Conservation (phyloP, 2,329 filamentous ascomycete species). For the Alternaria gansuensis region DNA sequence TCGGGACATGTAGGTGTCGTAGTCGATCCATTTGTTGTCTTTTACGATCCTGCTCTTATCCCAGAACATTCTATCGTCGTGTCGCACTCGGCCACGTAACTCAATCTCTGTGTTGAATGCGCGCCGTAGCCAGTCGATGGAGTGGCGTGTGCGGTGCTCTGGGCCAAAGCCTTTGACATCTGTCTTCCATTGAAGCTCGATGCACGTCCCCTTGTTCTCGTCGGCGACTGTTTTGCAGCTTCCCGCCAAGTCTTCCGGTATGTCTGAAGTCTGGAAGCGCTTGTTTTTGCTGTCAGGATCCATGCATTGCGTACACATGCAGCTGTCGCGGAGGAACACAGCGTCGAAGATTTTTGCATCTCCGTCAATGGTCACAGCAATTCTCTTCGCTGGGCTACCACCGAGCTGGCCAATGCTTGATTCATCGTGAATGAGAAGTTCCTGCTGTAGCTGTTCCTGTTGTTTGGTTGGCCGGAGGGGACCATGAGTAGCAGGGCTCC, state of each 20-base stretch:
- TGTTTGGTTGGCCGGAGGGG: constrained; percentile 33
- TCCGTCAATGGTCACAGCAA: constrained; percentile 48
- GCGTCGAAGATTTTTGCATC: constrained; percentile 44
- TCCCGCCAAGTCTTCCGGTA: constrained; percentile 58
- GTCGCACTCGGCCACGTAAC: constrained; percentile 46
- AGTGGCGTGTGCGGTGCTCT: constrained; percentile 55
- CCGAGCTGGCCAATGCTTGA: constrained; percentile 31
- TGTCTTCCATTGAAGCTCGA: constrained; percentile 70
- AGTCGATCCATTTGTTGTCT: constrained; percentile 69
- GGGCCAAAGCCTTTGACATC: constrained; percentile 59
- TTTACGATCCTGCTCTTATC: constrained; percentile 56
- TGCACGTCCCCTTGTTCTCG: constrained; percentile 53
- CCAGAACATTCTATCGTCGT: constrained; percentile 58
- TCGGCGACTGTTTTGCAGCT: constrained; percentile 48
- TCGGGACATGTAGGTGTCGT: constrained; percentile 73
- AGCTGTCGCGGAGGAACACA: constrained; percentile 65
- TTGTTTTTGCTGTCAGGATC: constrained; percentile 70
- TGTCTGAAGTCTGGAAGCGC: constrained; percentile 70
- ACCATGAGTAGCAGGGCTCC: constrained; percentile 34
- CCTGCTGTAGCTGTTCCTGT: constrained; percentile 27
- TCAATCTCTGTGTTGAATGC: constrained; percentile 46
- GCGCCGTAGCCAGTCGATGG: constrained; percentile 45
- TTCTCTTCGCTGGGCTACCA: constrained; percentile 39
- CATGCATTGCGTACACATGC: constrained; percentile 65
- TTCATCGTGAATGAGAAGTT: constrained; percentile 14